Evolutionary conservation across 108 stramenopile species (phyloP).

Genomic region (Pseudonitzschia multistriata): DNA sequence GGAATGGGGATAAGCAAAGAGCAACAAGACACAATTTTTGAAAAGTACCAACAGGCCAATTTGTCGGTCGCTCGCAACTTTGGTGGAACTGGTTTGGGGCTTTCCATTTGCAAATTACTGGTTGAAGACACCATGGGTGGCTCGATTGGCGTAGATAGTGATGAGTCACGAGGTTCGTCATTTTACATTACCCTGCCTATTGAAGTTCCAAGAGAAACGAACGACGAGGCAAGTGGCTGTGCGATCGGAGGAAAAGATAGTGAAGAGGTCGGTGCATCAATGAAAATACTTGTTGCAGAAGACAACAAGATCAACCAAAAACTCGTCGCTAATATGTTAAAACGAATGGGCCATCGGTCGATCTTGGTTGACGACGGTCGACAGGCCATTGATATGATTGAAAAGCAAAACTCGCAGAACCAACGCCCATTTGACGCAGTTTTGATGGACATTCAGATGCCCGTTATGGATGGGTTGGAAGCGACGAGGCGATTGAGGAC

Average conservation of each 20-base stretch:
- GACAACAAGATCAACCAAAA: constrained; percentile 59
- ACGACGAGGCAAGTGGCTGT: neutral
- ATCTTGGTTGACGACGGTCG: constrained; percentile 34
- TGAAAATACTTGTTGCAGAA: constrained; percentile 51
- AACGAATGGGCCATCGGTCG: constrained; percentile 35
- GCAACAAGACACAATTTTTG: constrained; percentile 37
- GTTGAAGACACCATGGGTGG: constrained; percentile 45
- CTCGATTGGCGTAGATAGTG: constrained; percentile 39
- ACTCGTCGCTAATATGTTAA: constrained; percentile 32
- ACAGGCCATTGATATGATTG: constrained; percentile 53
- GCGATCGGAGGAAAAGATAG: neutral
- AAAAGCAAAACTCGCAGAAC: neutral
- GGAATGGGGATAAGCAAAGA: constrained; percentile 48
- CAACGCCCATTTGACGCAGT: constrained; percentile 38
- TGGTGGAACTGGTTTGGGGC: constrained; percentile 58
- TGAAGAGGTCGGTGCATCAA: neutral
- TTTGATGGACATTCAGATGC: constrained; percentile 75
- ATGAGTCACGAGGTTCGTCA: constrained; percentile 28
- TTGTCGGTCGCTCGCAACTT: constrained; percentile 38
- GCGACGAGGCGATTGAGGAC: constrained; percentile 48
- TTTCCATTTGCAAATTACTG: constrained; percentile 48
- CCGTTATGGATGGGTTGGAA: constrained; percentile 64
- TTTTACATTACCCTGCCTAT: constrained; percentile 40
- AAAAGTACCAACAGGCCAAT: constrained; percentile 45
- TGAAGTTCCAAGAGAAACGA: constrained; percentile 16